A percentile compares a stretch with the other conserved stretches of the same genome.
These are phyloP conservation scores for Yamadazyma taylorii DNA, from an alignment of 1,139 yeast genomes.

Conservation along the genomic window DNA sequence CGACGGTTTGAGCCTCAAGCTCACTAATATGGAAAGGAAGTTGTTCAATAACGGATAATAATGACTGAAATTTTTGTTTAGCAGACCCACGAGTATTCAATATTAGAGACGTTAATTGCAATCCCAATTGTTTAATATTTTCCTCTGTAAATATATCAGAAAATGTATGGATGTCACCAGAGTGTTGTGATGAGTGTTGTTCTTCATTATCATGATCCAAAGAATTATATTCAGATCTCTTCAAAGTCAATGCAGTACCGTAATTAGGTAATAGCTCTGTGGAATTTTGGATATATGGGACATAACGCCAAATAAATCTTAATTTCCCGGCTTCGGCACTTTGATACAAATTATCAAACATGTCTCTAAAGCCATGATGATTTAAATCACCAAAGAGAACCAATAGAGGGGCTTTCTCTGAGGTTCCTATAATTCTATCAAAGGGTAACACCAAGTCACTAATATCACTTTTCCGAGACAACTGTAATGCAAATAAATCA, in stretches of 20 bases:
- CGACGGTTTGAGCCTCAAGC: conserved; percentile 7
- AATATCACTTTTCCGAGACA: conserved; percentile 26
- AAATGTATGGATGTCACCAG: background rate
- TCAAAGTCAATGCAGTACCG: conserved; percentile 53
- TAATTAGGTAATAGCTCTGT: conserved; percentile 56
- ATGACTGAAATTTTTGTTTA: conserved; percentile 23
- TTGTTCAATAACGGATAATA: conserved; percentile 42
- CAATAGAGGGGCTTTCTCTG: conserved; percentile 39
- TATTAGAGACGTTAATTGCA: conserved; percentile 47
- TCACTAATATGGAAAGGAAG: conserved; percentile 42
- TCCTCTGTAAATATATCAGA: background rate
- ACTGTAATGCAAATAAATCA: conserved; percentile 68
- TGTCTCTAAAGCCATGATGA: conserved; percentile 48
- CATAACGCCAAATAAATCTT: conserved; percentile 74
- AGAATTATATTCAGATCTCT: background rate
- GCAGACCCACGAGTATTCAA: conserved; percentile 17
- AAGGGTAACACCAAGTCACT: conserved; percentile 33
- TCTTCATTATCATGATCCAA: background rate
- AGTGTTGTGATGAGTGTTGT: background rate
- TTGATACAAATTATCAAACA: conserved; percentile 58
- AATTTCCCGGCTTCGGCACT: conserved; percentile 67
- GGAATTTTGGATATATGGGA: conserved; percentile 23
- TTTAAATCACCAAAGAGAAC: conserved; percentile 54
- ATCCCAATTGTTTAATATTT: conserved; percentile 36
- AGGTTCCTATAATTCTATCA: conserved; percentile 61